Conservation (phyloP, 2,329 filamentous ascomycete species). For the Chaetomium sp. region DNA sequence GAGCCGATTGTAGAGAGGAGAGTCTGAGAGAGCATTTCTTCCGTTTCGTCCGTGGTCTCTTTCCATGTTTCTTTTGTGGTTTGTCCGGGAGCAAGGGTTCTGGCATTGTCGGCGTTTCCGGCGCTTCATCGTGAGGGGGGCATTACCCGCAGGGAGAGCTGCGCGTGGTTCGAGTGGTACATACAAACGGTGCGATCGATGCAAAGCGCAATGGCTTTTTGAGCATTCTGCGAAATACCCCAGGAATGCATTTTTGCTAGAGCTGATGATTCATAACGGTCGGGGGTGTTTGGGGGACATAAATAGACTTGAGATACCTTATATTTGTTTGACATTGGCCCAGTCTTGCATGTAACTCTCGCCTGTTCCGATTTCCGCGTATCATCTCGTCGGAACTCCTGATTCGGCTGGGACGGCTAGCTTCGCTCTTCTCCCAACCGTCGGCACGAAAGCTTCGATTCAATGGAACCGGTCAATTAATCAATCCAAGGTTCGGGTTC, state of each 20-base stretch:
- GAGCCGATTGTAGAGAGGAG: constrained; percentile 56
- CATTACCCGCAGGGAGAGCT: too few relatives aligned
- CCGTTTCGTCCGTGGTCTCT: not conserved
- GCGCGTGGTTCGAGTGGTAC: too few relatives aligned
- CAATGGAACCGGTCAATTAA: too few relatives aligned
- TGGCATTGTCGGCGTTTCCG: not conserved
- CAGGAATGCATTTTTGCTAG: not conserved
- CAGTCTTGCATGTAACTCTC: too few relatives aligned
- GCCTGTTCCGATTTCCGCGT: too few relatives aligned
- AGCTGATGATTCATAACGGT: constrained; percentile 1
- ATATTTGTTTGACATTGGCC: not conserved
- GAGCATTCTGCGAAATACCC: constrained; percentile 4
- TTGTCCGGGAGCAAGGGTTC: not conserved
- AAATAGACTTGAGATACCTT: not conserved
- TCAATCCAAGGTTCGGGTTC: not conserved
- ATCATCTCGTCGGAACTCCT: too few relatives aligned
- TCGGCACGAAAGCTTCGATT: too few relatives aligned
- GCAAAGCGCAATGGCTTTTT: not conserved
- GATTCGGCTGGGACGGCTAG: too few relatives aligned
- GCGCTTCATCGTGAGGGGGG: too few relatives aligned
- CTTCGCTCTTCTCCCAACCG: too few relatives aligned
- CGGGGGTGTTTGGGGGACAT: not conserved
- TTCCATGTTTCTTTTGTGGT: too few relatives aligned
- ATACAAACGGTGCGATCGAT: not conserved
- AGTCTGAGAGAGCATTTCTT: constrained; percentile 27